phyloP scores from a whole-genome alignment of 352 stramenopile species.

The Phytophthora boehmeriae region DNA sequence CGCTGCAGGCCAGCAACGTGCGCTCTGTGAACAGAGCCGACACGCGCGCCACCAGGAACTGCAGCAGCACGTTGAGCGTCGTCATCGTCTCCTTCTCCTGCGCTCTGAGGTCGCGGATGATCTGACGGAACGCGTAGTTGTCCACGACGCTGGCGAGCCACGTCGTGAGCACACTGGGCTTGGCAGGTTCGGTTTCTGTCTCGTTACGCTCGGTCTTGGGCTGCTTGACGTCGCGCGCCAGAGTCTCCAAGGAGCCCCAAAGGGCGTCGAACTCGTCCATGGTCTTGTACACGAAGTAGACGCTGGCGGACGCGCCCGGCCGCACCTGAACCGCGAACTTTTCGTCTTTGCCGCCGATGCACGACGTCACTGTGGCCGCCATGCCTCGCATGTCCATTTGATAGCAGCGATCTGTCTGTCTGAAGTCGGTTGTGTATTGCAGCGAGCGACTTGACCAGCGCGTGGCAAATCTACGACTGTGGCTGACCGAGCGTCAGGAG shows the following conservation, averaged over 20 bases:
- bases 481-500: constrained; percentile 2
- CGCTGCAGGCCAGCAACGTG: constrained; percentile 54
- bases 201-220: constrained; percentile 8
- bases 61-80: constrained; percentile 75
- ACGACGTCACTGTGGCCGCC: constrained; percentile 74
- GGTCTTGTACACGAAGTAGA: constrained; percentile 87
- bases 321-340: constrained; percentile 76
- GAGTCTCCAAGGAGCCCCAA: constrained; percentile 60
- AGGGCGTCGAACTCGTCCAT: constrained; percentile 77
- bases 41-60: constrained; percentile 71
- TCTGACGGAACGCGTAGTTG: constrained; percentile 72
- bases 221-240: constrained; percentile 61
- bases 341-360: constrained; percentile 81
- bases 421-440: not conserved
- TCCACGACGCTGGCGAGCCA: constrained; percentile 81
- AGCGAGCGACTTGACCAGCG: not conserved
- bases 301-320: constrained; percentile 33
- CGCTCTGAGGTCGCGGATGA: constrained; percentile 57
- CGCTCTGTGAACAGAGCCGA: constrained; percentile 63
- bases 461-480: constrained; percentile 8
- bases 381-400: constrained; percentile 65
- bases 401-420: not conserved
- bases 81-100: constrained; percentile 78
- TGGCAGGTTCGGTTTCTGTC: no score
- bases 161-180: constrained; percentile 59